These are phyloP conservation scores for Kuraishia hungarica DNA, from an alignment of 805 yeast genomes.

Conservation along the genomic window DNA sequence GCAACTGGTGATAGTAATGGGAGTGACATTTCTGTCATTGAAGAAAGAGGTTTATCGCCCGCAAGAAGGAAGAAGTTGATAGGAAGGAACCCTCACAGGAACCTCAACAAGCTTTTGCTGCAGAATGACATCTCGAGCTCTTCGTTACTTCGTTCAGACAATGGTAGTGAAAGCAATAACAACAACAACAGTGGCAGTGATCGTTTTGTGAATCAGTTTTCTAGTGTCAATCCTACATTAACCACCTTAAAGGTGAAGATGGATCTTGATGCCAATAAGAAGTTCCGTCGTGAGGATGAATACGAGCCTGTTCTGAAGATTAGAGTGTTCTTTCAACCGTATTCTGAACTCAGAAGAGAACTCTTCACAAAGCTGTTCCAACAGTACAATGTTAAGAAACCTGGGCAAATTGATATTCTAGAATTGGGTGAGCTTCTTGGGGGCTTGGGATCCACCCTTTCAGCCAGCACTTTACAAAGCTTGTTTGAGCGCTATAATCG, in stretches of 20 bases:
- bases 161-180: constrained; percentile 8
- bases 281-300: constrained; percentile 24
- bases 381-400: constrained; percentile 38
- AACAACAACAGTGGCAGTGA: neutral
- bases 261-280: constrained; percentile 20
- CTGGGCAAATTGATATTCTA: constrained; percentile 38
- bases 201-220: constrained; percentile 7
- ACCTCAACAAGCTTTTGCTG: constrained; percentile 14
- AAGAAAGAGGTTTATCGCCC: constrained; percentile 7
- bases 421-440: constrained; percentile 63
- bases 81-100: constrained; percentile 21
- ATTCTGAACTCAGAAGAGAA: constrained; percentile 50
- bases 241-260: constrained; percentile 11
- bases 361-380: constrained; percentile 62
- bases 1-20: constrained; percentile 3
- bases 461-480: constrained; percentile 43
- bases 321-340: constrained; percentile 59
- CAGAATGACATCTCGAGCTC: neutral
- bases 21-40: constrained; percentile 7
- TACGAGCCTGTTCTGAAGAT: constrained; percentile 49
- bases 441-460: constrained; percentile 46
- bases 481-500: constrained; percentile 40
- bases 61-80: constrained; percentile 11
- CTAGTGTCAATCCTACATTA: constrained; percentile 28
- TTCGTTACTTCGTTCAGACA: neutral